A percentile compares a stretch with the other conserved stretches of the same genome.
Conservation (phyloP, 2,329 filamentous ascomycete species). For the Diaporthe sp. region DNA sequence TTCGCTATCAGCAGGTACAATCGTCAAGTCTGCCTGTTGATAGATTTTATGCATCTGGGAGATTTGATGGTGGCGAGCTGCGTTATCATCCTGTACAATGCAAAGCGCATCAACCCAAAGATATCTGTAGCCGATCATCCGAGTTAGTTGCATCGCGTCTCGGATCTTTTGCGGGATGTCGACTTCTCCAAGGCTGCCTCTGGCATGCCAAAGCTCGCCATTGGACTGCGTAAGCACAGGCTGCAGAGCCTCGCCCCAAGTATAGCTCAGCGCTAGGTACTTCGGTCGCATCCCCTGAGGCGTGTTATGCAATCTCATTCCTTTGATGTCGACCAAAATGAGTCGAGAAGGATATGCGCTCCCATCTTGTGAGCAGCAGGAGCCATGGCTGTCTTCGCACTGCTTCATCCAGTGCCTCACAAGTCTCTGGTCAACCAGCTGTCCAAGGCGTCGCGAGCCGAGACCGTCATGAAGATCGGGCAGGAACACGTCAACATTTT, state of each 20-base stretch:
- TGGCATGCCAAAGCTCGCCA: neutral
- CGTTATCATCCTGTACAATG: slow-evolving; percentile 42
- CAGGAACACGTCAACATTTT: neutral
- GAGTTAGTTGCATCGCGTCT: slow-evolving; percentile 37
- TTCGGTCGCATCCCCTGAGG: neutral
- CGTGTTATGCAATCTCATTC: neutral
- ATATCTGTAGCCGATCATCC: slow-evolving; percentile 37
- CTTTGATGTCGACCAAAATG: neutral
- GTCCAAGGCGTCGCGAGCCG: neutral
- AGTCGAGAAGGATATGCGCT: neutral
- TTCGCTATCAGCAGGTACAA: neutral
- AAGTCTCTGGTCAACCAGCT: neutral
- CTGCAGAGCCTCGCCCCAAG: slow-evolving; percentile 47
- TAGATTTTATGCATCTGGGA: slow-evolving; percentile 3
- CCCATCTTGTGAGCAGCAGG: neutral
- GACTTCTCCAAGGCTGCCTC: neutral
- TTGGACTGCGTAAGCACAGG: neutral
- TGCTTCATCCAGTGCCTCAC: neutral
- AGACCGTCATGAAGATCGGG: no score
- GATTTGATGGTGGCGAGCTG: slow-evolving; percentile 7
- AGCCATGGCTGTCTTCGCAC: neutral
- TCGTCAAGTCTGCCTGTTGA: neutral
- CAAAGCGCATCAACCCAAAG: slow-evolving; percentile 43
- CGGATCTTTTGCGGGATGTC: slow-evolving; percentile 24
- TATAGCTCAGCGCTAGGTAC: slow-evolving; percentile 27